Evolutionary conservation across 2,329 filamentous ascomycete species (phyloP).

Genomic region (Cercospora janseana): DNA sequence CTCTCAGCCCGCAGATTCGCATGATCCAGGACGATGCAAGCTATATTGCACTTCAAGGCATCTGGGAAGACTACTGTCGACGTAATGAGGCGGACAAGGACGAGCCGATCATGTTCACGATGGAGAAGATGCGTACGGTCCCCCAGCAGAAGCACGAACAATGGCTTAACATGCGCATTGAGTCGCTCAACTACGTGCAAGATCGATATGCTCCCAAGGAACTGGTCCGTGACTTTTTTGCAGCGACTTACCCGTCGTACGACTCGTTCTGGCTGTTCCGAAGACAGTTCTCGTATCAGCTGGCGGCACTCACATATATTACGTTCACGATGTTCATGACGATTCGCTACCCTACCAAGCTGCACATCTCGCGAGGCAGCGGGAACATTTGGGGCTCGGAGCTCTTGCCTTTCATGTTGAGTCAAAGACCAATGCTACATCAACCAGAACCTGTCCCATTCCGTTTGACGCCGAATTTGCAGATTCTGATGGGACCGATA

Average conservation of each 20-base stretch:
- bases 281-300: constrained; percentile 92
- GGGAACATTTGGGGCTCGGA: constrained; percentile 97
- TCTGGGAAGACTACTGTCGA: constrained; percentile 95
- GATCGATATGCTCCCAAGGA: constrained; percentile 86
- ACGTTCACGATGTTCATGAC: constrained; percentile 98
- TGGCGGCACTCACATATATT: constrained; percentile 94
- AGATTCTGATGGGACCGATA: constrained; percentile 92
- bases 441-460: constrained; percentile 96
- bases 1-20: constrained; percentile 87
- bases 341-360: constrained; percentile 91
- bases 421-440: constrained; percentile 82
- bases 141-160: constrained; percentile 60
- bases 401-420: constrained; percentile 84
- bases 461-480: constrained; percentile 92
- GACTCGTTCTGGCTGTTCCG: constrained; percentile 98
- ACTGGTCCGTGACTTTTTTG: constrained; percentile 84
- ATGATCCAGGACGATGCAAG: constrained; percentile 94
- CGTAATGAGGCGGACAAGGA: constrained; percentile 87
- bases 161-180: constrained; percentile 54
- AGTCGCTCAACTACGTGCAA: constrained; percentile 93
- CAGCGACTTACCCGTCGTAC: constrained; percentile 80
- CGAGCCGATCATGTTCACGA: constrained; percentile 89
- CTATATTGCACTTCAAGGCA: constrained; percentile 88
- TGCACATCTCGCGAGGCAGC: constrained; percentile 80
- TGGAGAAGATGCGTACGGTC: constrained; percentile 84